These are phyloP conservation scores for Chaetomiaceae sp. DNA, from an alignment of 2,329 filamentous ascomycete genomes.

Conservation along the genomic window DNA sequence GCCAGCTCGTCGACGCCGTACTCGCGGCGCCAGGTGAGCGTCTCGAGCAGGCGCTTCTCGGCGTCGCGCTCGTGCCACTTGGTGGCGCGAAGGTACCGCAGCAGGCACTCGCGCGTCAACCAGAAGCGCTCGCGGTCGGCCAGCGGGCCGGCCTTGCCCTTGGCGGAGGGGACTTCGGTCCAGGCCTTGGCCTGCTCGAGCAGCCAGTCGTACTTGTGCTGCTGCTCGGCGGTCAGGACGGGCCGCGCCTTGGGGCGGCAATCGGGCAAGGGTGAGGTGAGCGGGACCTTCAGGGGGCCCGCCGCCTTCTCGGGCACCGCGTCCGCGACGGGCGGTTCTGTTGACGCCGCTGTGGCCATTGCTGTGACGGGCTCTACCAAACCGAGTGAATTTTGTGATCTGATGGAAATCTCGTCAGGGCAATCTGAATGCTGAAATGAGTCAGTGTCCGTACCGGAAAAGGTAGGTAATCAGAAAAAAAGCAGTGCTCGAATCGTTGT, in stretches of 20 bases:
- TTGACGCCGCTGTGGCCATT: slow-evolving; percentile 15
- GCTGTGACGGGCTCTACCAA: too few relatives aligned
- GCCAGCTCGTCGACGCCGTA: slow-evolving; percentile 78
- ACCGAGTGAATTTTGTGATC: too few relatives aligned
- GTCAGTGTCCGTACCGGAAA: too few relatives aligned
- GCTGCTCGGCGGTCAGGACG: slow-evolving; percentile 67
- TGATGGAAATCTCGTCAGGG: too few relatives aligned
- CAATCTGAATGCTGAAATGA: too few relatives aligned
- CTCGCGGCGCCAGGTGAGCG: slow-evolving; percentile 82
- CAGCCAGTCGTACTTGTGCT: slow-evolving; percentile 73
- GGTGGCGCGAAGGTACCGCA: slow-evolving; percentile 87
- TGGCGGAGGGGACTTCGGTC: slow-evolving; percentile 58
- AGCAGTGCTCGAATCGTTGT: too few relatives aligned
- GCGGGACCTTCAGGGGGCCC: slow-evolving; percentile 36
- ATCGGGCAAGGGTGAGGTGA: slow-evolving; percentile 50
- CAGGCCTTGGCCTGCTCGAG: slow-evolving; percentile 65
- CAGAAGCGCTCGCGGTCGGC: slow-evolving; percentile 79
- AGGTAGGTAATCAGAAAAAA: too few relatives aligned
- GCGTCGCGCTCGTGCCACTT: slow-evolving; percentile 80
- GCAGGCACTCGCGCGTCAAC: slow-evolving; percentile 84
- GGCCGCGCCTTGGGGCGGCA: slow-evolving; percentile 52
- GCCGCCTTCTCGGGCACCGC: slow-evolving; percentile 19
- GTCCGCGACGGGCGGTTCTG: slow-evolving; percentile 8
- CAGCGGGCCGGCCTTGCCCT: slow-evolving; percentile 57
- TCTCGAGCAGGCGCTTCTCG: slow-evolving; percentile 70